Base-by-base conservation (phyloP, 768 basidiomycete species). In the Termitomyces sp. region DNA sequence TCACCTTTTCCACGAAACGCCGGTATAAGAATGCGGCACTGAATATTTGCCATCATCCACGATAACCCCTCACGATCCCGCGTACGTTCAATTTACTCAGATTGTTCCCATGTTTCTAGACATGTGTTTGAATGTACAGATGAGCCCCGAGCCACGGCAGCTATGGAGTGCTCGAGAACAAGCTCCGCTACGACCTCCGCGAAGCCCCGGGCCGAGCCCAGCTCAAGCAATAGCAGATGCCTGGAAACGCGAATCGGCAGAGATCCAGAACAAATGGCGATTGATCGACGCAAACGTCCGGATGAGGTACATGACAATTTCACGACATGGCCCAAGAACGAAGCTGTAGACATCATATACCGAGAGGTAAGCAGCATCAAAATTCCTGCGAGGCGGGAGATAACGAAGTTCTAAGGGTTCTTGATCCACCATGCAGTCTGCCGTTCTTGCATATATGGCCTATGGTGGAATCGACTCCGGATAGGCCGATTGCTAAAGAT, bases 151-250 rank as follows among this genome's bases (percentile, higher is more conserved):
- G 68, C 71, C 74, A 68, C 69, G 73, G 59, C 65, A 73, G 60
- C 67, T 69, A 62, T 69, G 65, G 47, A 67, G 63, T 53, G 58
- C 63, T 53, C 66, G 68, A 61, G 68, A 71, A 67, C 66, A 64
- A 47, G 57, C 63, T 35, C 62, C 64, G 59, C 65, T 64, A 52
- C 41, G 35, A 33, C 59, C n/a, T 16, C 35, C 70, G 27, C 58
- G 70, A 40, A 70, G 66, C 51, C 60, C 70, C 54, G 57, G 61
- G 35, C 58, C 77, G 61, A 76, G 83, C 11, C 82, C 83, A 35
- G 80, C 82, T 4, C 81, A 84, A 58, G 77, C 81, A 27, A 88
- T 90, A 65, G 84, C 83, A 33, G 80, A 84, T 39, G 83, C 83
- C 51, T 89, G 88, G 88, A 80, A 76, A 64, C 70, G 73, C 45